A percentile compares a stretch with the other conserved stretches of the same genome.
Evolutionary conservation across 805 yeast species (phyloP).

Genomic region (Spathaspora passalidarum): DNA sequence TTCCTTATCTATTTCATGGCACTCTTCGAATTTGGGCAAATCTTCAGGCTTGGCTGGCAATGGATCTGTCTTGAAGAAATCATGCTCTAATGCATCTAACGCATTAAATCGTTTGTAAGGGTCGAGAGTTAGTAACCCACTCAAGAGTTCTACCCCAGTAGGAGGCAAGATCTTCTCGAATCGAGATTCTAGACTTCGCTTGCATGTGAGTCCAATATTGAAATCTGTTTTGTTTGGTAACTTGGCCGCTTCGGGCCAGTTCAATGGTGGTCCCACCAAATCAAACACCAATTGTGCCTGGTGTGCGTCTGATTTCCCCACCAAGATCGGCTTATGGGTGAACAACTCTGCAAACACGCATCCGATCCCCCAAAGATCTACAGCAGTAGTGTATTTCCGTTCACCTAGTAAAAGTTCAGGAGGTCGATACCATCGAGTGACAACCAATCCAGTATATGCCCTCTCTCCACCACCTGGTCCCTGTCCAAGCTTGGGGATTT

Average conservation of each 20-base stretch:
- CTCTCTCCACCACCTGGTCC: conserved; percentile 60
- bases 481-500: conserved; percentile 47
- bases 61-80: conserved; percentile 68
- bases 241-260: conserved; percentile 58
- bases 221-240: conserved; percentile 56
- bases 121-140: conserved; percentile 62
- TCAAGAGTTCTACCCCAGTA: conserved; percentile 53
- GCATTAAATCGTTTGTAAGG: conserved; percentile 79
- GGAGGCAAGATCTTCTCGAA: conserved; percentile 44
- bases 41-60: conserved; percentile 52
- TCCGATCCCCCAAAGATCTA: conserved; percentile 97
- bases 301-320: conserved; percentile 81
- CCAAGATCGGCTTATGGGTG: conserved; percentile 75
- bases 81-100: conserved; percentile 65
- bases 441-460: conserved; percentile 66
- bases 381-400: conserved; percentile 83
- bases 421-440: conserved; percentile 96
- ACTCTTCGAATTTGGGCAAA: conserved; percentile 72
- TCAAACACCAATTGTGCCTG: conserved; percentile 82
- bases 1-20: conserved; percentile 83
- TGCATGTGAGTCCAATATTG: conserved; percentile 43
- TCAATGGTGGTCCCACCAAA: conserved; percentile 76
- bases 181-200: conserved; percentile 46
- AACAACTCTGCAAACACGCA: conserved; percentile 94
- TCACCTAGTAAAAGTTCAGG: conserved; percentile 91